Conservation (phyloP, 768 basidiomycete genomes). For the Boletus pseudopeckii region DNA sequence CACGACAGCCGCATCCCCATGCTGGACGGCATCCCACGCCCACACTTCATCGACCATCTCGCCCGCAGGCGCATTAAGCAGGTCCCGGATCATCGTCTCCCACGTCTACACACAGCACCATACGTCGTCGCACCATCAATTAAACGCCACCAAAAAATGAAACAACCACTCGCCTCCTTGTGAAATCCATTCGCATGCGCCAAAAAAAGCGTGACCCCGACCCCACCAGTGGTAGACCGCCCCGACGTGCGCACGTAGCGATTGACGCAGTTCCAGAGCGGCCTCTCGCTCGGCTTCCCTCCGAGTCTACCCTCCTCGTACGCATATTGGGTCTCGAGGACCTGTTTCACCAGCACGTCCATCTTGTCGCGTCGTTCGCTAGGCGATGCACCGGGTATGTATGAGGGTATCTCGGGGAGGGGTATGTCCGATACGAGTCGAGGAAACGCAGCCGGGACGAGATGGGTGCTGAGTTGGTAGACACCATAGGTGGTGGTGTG, state of each 20-base stretch:
- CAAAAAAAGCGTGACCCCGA: slow-evolving; percentile 60
- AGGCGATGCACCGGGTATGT: neutral
- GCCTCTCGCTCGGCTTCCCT: slow-evolving; percentile 19
- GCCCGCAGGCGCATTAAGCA: slow-evolving; percentile 46
- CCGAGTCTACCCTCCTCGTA: slow-evolving; percentile 18
- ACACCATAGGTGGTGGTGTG: slow-evolving; percentile 13
- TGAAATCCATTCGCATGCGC: slow-evolving; percentile 86
- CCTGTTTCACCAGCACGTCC: slow-evolving; percentile 16
- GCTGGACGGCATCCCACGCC: slow-evolving; percentile 80
- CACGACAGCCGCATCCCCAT: slow-evolving; percentile 78
- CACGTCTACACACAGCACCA: slow-evolving; percentile 54
- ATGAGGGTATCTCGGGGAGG: slow-evolving; percentile 18
- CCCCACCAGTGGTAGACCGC: neutral
- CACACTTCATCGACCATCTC: slow-evolving; percentile 66
- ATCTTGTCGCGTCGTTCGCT: slow-evolving; percentile 11
- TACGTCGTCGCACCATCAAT: neutral
- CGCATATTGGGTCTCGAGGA: slow-evolving; percentile 11
- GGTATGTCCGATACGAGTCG: slow-evolving; percentile 23
- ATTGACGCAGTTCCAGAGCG: slow-evolving; percentile 71
- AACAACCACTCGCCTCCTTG: slow-evolving; percentile 65
- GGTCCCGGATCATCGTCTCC: slow-evolving; percentile 59
- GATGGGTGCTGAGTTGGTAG: slow-evolving; percentile 28
- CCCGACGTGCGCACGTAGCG: slow-evolving; percentile 46
- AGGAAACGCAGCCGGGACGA: slow-evolving; percentile 31
- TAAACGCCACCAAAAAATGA: neutral